Evolutionary conservation across 768 basidiomycete species (phyloP).

Genomic region (Fomitopsis pulvina): DNA sequence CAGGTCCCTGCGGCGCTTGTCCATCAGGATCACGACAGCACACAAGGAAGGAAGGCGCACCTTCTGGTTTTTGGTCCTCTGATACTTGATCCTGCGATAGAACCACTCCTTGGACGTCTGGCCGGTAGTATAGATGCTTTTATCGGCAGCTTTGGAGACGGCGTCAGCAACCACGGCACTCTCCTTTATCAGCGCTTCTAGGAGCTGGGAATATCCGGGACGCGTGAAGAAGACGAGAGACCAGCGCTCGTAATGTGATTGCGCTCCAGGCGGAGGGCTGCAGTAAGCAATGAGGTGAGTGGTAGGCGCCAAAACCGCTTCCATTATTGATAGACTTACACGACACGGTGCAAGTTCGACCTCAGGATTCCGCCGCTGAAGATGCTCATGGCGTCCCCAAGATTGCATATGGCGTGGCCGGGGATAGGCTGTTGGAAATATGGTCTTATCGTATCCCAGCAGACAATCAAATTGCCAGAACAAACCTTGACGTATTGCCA

Average conservation of each 20-base stretch:
- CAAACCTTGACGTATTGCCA: constrained; percentile 65
- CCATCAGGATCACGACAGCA: not conserved
- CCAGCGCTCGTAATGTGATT: constrained; percentile 49
- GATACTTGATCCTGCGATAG: constrained; percentile 32
- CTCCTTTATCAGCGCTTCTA: constrained; percentile 45
- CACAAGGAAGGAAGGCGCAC: constrained; percentile 22
- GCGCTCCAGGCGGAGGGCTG: constrained; percentile 49
- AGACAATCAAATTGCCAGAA: not conserved
- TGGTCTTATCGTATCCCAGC: not conserved
- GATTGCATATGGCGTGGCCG: constrained; percentile 27
- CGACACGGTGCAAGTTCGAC: constrained; percentile 61
- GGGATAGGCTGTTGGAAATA: constrained; percentile 19
- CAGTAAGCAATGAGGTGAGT: not conserved
- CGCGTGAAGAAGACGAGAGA: constrained; percentile 67
- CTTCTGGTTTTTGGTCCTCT: constrained; percentile 35
- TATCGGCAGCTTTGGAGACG: constrained; percentile 28
- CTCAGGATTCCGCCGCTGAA: constrained; percentile 60
- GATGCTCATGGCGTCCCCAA: constrained; percentile 53
- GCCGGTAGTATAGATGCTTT: constrained; percentile 27
- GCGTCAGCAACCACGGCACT: constrained; percentile 45
- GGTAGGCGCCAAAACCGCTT: not conserved
- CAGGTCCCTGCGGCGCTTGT: constrained; percentile 11
- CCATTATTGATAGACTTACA: constrained; percentile 29
- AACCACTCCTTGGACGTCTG: constrained; percentile 37
- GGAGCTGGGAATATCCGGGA: constrained; percentile 44